Percentiles rank a stretch among this genome's conserved stretches.
Evolutionary conservation across 1,284 basidiomycete genomes (phyloP).

Genomic region (Pseudozyma tsukubaensis): DNA sequence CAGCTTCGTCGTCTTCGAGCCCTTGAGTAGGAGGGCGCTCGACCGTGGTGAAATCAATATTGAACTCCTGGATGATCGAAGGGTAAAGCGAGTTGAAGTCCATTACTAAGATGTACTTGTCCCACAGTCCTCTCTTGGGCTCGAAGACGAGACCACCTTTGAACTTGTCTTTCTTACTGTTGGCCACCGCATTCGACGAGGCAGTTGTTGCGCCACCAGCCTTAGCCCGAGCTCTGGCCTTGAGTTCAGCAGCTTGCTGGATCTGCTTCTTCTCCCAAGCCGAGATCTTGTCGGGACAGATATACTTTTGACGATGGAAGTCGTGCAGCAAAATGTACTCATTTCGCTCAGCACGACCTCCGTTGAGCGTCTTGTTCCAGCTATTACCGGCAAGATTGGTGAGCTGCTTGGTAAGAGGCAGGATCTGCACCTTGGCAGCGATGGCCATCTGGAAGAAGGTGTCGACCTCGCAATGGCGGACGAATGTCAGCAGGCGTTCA

Average conservation of each 20-base stretch:
- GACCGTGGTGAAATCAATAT: constrained; percentile 98
- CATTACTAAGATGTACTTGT: constrained; percentile 98
- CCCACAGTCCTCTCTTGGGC: constrained; percentile 95
- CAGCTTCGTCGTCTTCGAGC: constrained; percentile 25
- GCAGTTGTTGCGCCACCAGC: constrained; percentile 41
- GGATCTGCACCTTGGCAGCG: constrained; percentile 86
- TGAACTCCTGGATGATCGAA: constrained; percentile 99
- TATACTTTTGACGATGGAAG: constrained; percentile 94
- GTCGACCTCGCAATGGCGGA: constrained; percentile 91
- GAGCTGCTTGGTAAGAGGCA: constrained; percentile 89
- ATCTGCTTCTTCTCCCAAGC: constrained; percentile 72
- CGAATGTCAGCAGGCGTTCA: constrained; percentile 84
- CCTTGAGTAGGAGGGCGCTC: constrained; percentile 76
- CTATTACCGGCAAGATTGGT: constrained; percentile 98
- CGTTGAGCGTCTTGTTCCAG: constrained; percentile 74
- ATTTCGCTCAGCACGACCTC: constrained; percentile 94
- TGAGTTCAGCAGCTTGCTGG: constrained; percentile 52
- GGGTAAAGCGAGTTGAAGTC: constrained; percentile 99
- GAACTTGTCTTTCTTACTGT: constrained; percentile 85
- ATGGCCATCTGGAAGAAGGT: constrained; percentile 97
- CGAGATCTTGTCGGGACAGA: constrained; percentile 93
- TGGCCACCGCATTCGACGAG: constrained; percentile 73
- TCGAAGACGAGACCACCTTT: constrained; percentile 98
- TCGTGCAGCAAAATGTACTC: constrained; percentile 99
- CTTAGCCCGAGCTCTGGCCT: constrained; percentile 44